These are phyloP conservation scores for Camelina hispida DNA, from an alignment of 345 rosid genomes.

Conservation along the genomic window DNA sequence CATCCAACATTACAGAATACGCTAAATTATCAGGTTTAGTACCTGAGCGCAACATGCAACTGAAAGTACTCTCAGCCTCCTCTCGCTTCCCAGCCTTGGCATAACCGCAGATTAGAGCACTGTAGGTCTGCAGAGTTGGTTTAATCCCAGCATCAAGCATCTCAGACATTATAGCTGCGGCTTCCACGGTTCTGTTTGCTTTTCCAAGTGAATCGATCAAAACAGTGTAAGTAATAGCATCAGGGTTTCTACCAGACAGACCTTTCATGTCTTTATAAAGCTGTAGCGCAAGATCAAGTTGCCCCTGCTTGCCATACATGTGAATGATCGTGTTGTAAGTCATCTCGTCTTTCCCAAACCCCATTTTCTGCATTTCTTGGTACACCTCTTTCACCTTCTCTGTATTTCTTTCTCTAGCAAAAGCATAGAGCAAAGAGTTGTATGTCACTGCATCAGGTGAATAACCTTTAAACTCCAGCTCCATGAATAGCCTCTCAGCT, in stretches of 20 bases:
- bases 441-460: constrained; percentile 87
- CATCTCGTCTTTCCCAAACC: constrained; percentile 87
- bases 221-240: constrained; percentile 86
- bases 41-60: constrained; percentile 81
- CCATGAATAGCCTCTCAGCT: constrained; percentile 75
- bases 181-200: constrained; percentile 72
- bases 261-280: constrained; percentile 83
- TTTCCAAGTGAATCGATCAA: constrained; percentile 95
- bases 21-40: constrained; percentile 83
- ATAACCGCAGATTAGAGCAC: constrained; percentile 95
- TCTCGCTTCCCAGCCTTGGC: constrained; percentile 86
- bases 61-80: constrained; percentile 79
- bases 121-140: constrained; percentile 85
- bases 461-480: constrained; percentile 77
- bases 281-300: constrained; percentile 69
- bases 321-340: constrained; percentile 90
- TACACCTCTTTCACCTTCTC: constrained; percentile 74
- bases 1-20: constrained; percentile 87
- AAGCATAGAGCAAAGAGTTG: constrained; percentile 93
- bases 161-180: constrained; percentile 83
- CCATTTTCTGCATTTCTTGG: constrained; percentile 75
- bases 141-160: constrained; percentile 83
- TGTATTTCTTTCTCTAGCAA: constrained; percentile 83
- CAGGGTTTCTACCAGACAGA: constrained; percentile 69
- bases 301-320: constrained; percentile 95